Conservation (phyloP, 2,329 filamentous ascomycete species). For the Apiospora saccharicola region DNA sequence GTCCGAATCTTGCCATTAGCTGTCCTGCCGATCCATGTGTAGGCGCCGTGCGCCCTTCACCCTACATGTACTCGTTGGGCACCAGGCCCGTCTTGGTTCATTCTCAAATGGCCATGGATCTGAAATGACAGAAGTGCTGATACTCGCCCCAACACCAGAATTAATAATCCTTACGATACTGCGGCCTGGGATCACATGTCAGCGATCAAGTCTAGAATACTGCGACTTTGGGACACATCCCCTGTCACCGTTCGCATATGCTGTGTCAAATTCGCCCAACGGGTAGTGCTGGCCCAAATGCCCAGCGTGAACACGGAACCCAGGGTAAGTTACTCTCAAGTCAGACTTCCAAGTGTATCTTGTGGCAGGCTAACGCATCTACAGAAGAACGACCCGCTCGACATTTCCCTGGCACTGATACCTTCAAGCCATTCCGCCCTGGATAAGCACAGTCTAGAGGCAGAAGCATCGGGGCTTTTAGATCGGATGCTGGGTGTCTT, state of each 20-base stretch:
- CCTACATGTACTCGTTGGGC: background rate
- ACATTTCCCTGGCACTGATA: conserved; percentile 87
- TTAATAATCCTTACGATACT: conserved; percentile 83
- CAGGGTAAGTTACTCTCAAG: conserved; percentile 65
- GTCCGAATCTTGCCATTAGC: conserved; percentile 14
- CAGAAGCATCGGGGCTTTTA: conserved; percentile 88
- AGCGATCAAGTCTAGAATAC: conserved; percentile 86
- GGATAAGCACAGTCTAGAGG: conserved; percentile 82
- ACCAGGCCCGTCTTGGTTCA: background rate
- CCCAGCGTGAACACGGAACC: conserved; percentile 82
- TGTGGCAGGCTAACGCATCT: conserved; percentile 23
- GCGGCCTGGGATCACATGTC: conserved; percentile 88
- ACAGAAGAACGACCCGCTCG: conserved; percentile 60
- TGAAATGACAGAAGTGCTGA: conserved; percentile 1
- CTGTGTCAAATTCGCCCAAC: conserved; percentile 97
- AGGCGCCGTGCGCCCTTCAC: background rate
- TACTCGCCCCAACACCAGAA: conserved; percentile 58
- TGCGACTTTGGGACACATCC: conserved; percentile 86
- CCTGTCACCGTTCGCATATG: conserved; percentile 82
- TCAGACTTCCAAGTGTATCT: conserved; percentile 5
- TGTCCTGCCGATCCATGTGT: conserved; percentile 1
- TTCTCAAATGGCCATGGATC: background rate
- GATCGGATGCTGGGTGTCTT: conserved; percentile 87
- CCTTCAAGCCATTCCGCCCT: conserved; percentile 84
- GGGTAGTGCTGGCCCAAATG: conserved; percentile 90